Evolutionary conservation across 805 yeast species (phyloP), one percentile per base, ranked within the genome.

Genomic region (Myxozyma geophila): DNA sequence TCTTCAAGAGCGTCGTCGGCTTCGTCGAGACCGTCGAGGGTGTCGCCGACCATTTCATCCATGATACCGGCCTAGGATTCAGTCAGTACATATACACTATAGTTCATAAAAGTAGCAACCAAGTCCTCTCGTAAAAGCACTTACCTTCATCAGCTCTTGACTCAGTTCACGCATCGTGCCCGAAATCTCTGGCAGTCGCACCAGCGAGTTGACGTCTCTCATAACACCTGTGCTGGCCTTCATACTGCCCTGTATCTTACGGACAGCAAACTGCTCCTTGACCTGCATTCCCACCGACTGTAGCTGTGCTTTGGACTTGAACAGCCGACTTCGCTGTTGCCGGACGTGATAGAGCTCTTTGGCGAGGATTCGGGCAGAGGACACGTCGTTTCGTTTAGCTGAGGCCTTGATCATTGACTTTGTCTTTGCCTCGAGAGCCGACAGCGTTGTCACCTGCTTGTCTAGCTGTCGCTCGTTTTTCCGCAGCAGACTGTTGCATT

Each of bases 31-130:
- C 80, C 76, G 64, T 92, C 98, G 64, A 93, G 80, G 66, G 90
- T 86, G 73, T 95, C 99, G 62, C 89, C 91, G 74, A 92, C 87
- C 98, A 95, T 95, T 74, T 95, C 99, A 69, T 90, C 90, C 59
- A 95, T 91, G 51, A 95, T 83, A 1, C 82, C 82, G 4, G 81
- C 75, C 71, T 76, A 37, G 17, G n/a, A 10, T 15, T 19, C 5
- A 15, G 41, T 57, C n/a, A 39, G 55, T n/a, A 17, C 7, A 37
- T 37, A n/a, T 19, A 2, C 2, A 13, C 21, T 13, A n/a, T 8
- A 17, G 5, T 43, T 7, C 47, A 15, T 13, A 43, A 15, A 2
- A n/a, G 17, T n/a, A 43, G n/a, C 17, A 13, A 13, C 4, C 15
- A n/a, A 49, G 1, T 39, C 39, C 43, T 12, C 12, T 8, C 52